Evolutionary conservation across 768 basidiomycete species (phyloP), one percentile per base, ranked within the genome.

Genomic region (Sporobolomyces phaffii): DNA sequence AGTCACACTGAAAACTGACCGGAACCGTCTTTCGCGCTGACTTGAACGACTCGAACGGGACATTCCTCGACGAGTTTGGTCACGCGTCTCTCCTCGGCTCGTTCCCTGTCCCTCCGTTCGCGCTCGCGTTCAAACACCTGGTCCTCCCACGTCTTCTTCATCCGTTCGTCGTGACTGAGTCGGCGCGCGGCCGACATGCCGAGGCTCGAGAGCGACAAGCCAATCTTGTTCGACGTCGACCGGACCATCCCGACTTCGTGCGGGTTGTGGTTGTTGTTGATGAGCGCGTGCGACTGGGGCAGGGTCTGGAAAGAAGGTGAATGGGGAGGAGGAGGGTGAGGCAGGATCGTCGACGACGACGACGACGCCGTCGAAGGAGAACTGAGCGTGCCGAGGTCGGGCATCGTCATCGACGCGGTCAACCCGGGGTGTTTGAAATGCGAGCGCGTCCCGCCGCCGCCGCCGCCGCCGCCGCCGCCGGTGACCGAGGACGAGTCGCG

Each of bases 31-130:
- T 92, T 92, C 59, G 92, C 88, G 48, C 90, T 92, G 24, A 94
- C 90, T 76, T 94, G 90, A 70, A 89, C 90, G 22, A 93, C 82
- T 74, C 88, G 87, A 85, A 92, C 90, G 68, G 85, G 87, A 75
- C 87, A 87, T 75, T 82, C 52, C 5, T 50, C 36, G 20, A 72
- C 60, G 26, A 67, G 49, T 38, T 26, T n/a, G 14, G 88, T 81
- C 8, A 88, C 87, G 87, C 88, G 89, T 75, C 87, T 87, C 44
- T 80, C 79, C 63, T 84, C 83, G 38, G 83, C 81, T 41, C 64
- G 67, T 31, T 69, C 60, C 4, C 41, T 41, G 5, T 64, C 78
- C 43, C 64, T 67, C 5, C 76, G 77, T 31, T 50, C 60, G 24
- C 83, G 83, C 8, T 80, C 83, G 18, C 79, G 29, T 49, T 60